These are phyloP conservation scores for Yamadazyma jaroonii DNA, from an alignment of 1,139 yeast genomes.

Conservation along the genomic window DNA sequence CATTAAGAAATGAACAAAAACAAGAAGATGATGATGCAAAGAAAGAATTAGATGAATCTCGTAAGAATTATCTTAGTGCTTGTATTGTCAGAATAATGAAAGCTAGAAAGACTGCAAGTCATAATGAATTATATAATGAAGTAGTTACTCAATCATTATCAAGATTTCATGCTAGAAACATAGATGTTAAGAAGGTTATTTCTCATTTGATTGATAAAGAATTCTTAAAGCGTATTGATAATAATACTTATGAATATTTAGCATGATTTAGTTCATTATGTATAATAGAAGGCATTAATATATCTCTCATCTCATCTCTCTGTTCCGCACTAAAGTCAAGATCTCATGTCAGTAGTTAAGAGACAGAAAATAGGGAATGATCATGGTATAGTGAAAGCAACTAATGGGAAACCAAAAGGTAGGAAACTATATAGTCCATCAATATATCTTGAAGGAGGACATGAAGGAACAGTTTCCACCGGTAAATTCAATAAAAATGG, in stretches of 20 bases:
- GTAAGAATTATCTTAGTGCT: conserved; percentile 85
- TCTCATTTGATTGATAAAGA: conserved; percentile 85
- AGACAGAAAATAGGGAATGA: conserved; percentile 14
- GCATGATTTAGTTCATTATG: conserved; percentile 31
- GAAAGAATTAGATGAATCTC: conserved; percentile 82
- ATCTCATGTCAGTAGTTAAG: conserved; percentile 21
- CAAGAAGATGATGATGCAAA: conserved; percentile 81
- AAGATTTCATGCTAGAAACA: conserved; percentile 80
- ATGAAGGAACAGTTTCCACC: conserved; percentile 46
- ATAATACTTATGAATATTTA: conserved; percentile 74
- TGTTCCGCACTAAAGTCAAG: not conserved
- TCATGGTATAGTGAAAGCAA: conserved; percentile 3
- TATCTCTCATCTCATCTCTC: not conserved
- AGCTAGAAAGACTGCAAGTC: conserved; percentile 78
- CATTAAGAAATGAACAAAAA: conserved; percentile 73
- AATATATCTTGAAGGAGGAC: conserved; percentile 35
- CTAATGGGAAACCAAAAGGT: not conserved
- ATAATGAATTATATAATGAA: conserved; percentile 80
- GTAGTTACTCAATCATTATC: conserved; percentile 83
- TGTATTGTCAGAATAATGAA: conserved; percentile 97
- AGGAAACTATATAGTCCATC: conserved; percentile 8
- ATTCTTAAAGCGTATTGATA: conserved; percentile 75
- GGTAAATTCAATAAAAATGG: conserved; percentile 45
- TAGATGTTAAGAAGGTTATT: conserved; percentile 84
- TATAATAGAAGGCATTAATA: not conserved